Conservation (phyloP, 306 rosid species). For the Malus sieversii region DNA sequence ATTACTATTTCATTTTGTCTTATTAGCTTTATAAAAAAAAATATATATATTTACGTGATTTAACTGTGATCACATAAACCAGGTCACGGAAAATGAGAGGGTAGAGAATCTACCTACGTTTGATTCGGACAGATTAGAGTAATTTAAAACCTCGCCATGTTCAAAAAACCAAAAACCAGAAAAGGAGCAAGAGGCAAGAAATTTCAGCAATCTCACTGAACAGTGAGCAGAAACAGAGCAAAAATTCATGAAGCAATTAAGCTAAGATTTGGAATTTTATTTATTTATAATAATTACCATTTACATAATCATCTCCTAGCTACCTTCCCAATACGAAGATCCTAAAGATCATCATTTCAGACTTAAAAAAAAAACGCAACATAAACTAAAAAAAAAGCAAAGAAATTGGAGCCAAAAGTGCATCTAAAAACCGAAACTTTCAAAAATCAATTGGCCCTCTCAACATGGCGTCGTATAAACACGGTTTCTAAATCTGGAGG, state of each 20-base stretch:
- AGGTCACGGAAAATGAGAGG: too few relatives aligned
- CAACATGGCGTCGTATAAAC: conserved; percentile 60
- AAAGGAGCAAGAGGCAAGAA: not conserved
- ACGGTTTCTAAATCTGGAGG: conserved; percentile 81
- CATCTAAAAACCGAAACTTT: not conserved
- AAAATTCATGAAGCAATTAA: not conserved
- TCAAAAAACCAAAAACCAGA: not conserved
- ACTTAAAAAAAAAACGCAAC: not conserved
- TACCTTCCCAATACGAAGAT: not conserved
- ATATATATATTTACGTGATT: too few relatives aligned
- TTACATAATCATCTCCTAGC: conserved; percentile 13
- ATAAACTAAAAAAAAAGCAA: not conserved
- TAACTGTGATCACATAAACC: too few relatives aligned
- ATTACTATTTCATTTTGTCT: too few relatives aligned
- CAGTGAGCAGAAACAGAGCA: not conserved
- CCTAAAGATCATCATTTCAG: not conserved
- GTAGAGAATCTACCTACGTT: not conserved
- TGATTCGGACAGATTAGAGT: not conserved
- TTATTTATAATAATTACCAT: conserved; percentile 2
- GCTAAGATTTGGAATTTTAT: not conserved
- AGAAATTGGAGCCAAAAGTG: not conserved
- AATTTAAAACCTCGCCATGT: too few relatives aligned
- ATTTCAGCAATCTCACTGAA: not conserved
- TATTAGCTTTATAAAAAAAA: too few relatives aligned
- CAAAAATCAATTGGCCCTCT: conserved; percentile 35